Conservation (phyloP, 257 asterid species). For the Plantago ovata region DNA sequence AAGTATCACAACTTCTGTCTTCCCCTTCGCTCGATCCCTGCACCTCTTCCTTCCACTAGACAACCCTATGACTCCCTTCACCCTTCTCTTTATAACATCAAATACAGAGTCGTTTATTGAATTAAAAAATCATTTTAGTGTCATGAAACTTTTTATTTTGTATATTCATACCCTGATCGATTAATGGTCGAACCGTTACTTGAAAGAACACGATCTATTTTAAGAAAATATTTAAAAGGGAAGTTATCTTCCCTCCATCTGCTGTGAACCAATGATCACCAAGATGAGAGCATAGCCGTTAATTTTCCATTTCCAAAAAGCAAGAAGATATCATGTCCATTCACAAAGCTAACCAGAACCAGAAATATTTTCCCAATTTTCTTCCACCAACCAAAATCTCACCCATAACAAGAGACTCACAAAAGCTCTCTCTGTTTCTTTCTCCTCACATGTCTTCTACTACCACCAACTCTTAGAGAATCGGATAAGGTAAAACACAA, state of each 20-base stretch:
- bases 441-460: conserved; percentile 22
- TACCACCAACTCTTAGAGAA: conserved; percentile 18
- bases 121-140: too few species aligned
- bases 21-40: too few species aligned
- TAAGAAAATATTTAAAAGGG: not conserved
- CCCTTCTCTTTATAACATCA: too few species aligned
- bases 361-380: conserved; percentile 44
- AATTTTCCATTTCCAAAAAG: not conserved
- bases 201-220: too few species aligned
- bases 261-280: not conserved
- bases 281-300: conserved; percentile 7
- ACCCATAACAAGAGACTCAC: conserved; percentile 25
- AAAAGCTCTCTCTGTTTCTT: not conserved
- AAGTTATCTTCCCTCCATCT: conserved; percentile 20
- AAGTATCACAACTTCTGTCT: too few species aligned
- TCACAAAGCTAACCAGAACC: conserved; percentile 29
- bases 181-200: too few species aligned
- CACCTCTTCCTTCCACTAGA: too few species aligned
- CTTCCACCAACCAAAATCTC: conserved; percentile 64
- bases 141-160: too few species aligned
- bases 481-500: not conserved
- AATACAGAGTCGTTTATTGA: too few species aligned
- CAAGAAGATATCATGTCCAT: not conserved
- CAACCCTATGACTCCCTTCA: too few species aligned
- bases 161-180: too few species aligned